A percentile compares a stretch with the other conserved stretches of the same genome.
Conservation (phyloP, 148 eudicot genomes). For the Pouteria glomerata region DNA sequence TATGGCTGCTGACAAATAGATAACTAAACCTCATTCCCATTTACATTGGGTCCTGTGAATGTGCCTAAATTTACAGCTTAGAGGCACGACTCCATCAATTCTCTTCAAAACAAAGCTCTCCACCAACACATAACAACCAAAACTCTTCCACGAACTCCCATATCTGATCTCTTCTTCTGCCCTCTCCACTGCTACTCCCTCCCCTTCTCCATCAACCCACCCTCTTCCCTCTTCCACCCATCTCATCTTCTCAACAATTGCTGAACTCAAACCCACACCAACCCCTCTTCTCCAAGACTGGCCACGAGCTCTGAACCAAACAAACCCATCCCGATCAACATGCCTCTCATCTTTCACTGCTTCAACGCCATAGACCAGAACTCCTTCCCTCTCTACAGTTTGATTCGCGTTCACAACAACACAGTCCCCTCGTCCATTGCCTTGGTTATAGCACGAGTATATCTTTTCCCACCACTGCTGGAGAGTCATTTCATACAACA, state of each 20-base stretch:
- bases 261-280: conserved; percentile 38
- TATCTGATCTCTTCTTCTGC: conserved; percentile 18
- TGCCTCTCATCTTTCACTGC: conserved; percentile 26
- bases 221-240: conserved; percentile 52
- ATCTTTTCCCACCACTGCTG: conserved; percentile 67
- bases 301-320: conserved; percentile 27
- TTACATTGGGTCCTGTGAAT: conserved; percentile 38
- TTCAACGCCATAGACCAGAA: conserved; percentile 40
- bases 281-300: conserved; percentile 18
- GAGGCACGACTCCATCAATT: conserved; percentile 51
- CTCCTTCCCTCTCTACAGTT: conserved; percentile 40
- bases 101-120: conserved; percentile 59
- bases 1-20: too few species aligned
- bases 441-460: conserved; percentile 23
- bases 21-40: conserved; percentile 38
- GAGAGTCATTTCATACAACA: conserved; percentile 45
- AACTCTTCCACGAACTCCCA: conserved; percentile 39
- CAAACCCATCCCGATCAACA: conserved; percentile 24
- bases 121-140: conserved; percentile 55
- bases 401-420: conserved; percentile 25
- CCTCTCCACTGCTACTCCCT: conserved; percentile 19
- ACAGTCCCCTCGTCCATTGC: conserved; percentile 19
- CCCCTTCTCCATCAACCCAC: conserved; percentile 28
- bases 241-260: conserved; percentile 50
- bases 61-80: conserved; percentile 56